Evolutionary conservation across 2,329 filamentous ascomycete species (phyloP).

Genomic region (Clarireedia monteithiana): DNA sequence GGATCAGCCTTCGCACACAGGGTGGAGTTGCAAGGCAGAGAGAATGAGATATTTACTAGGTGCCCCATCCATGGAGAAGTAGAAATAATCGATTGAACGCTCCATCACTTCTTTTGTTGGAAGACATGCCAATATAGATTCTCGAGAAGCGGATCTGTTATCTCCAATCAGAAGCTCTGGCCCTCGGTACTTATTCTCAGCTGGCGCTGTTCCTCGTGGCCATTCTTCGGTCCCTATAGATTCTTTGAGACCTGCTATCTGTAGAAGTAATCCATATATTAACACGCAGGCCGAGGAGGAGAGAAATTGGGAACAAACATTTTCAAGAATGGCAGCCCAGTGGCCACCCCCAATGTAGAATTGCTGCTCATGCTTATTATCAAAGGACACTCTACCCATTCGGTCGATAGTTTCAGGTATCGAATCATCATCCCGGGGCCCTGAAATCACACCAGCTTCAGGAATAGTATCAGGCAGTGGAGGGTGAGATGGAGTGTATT

Average conservation of each 20-base stretch:
- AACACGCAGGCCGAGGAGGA: no score
- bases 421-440: neutral
- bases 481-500: neutral
- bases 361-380: slow-evolving; percentile 30
- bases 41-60: slow-evolving; percentile 33
- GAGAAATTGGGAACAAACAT: neutral
- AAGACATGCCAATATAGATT: slow-evolving; percentile 40
- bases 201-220: neutral
- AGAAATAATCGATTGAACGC: slow-evolving; percentile 43
- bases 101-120: slow-evolving; percentile 41
- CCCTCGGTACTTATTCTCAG: neutral
- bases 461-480: neutral
- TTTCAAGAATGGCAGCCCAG: slow-evolving; percentile 7
- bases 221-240: slow-evolving; percentile 34
- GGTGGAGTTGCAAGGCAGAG: neutral
- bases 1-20: neutral
- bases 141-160: slow-evolving; percentile 27
- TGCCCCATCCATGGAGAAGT: slow-evolving; percentile 42
- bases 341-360: slow-evolving; percentile 3
- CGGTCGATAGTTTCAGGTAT: slow-evolving; percentile 13
- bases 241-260: slow-evolving; percentile 52
- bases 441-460: neutral
- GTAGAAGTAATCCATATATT: slow-evolving; percentile 29
- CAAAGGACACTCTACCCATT: slow-evolving; percentile 19
- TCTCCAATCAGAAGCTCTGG: slow-evolving; percentile 21